Evolutionary conservation across 257 asterid genomes (phyloP).

Genomic region (Nicotiana tabacum): DNA sequence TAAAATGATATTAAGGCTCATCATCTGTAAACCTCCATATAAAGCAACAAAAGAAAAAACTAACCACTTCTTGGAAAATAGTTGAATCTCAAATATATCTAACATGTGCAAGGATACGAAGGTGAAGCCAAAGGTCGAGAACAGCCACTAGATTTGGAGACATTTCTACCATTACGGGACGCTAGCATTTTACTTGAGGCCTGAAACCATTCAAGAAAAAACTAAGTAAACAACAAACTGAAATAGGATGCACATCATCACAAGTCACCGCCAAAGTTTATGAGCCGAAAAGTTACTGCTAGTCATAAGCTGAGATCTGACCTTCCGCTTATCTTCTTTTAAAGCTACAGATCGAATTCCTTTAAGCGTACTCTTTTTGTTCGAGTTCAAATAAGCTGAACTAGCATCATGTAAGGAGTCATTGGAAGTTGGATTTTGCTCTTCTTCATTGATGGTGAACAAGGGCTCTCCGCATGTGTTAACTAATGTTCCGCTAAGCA

Average conservation of each 20-base stretch:
- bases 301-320: constrained; percentile 10
- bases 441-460: constrained; percentile 37
- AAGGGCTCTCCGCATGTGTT: constrained; percentile 38
- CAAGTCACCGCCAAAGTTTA: constrained; percentile 23
- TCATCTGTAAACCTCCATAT: constrained; percentile 14
- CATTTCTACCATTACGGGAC: constrained; percentile 32
- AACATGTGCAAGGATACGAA: constrained; percentile 64
- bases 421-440: constrained; percentile 17
- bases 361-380: constrained; percentile 25
- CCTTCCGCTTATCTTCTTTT: constrained; percentile 27
- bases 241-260: constrained; percentile 25
- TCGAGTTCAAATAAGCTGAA: constrained; percentile 18
- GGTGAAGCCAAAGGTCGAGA: constrained; percentile 52
- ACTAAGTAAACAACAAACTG: constrained; percentile 12
- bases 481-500: constrained; percentile 51
- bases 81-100: not conserved
- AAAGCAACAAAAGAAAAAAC: constrained; percentile 10
- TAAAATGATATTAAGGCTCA: constrained; percentile 51
- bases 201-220: constrained; percentile 30
- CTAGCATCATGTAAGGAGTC: constrained; percentile 17
- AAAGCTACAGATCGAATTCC: constrained; percentile 22
- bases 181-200: constrained; percentile 30
- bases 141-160: constrained; percentile 36
- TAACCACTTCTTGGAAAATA: constrained; percentile 1
- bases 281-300: not conserved